A percentile compares a stretch with the other conserved stretches of the same genome.
phyloP scores from a whole-genome alignment of 495 filamentous ascomycete species.

The Hypomontagnella submonticulosa region DNA sequence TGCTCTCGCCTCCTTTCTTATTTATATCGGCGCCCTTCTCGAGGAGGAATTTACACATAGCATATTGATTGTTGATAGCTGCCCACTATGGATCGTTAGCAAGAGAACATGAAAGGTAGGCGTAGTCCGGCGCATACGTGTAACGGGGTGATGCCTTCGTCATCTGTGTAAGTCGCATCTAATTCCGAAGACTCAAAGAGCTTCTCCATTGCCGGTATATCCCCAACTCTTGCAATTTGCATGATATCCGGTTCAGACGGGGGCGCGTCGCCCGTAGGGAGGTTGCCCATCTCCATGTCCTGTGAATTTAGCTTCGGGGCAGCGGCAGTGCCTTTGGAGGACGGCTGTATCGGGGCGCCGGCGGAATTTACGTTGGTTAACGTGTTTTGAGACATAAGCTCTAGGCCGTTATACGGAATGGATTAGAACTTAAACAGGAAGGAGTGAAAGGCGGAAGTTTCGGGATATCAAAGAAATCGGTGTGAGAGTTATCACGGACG shows the following conservation, averaged over 20 bases:
- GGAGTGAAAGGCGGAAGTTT: not conserved
- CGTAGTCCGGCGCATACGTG: constrained; percentile 71
- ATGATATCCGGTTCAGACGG: constrained; percentile 83
- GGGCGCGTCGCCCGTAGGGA: constrained; percentile 57
- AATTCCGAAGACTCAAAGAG: constrained; percentile 84
- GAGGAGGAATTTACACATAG: constrained; percentile 93
- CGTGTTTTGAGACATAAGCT: constrained; percentile 32
- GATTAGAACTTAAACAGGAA: not conserved
- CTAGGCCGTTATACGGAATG: not conserved
- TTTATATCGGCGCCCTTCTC: constrained; percentile 92
- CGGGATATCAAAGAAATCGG: too few species aligned
- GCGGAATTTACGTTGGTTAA: constrained; percentile 33
- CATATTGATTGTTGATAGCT: constrained; percentile 98
- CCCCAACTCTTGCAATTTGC: constrained; percentile 91
- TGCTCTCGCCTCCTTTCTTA: constrained; percentile 90
- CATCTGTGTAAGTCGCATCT: constrained; percentile 83
- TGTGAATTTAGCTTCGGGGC: constrained; percentile 69
- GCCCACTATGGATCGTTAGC: constrained; percentile 80
- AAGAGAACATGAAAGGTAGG: not conserved
- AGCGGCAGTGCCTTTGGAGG: constrained; percentile 67
- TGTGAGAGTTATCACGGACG: not conserved
- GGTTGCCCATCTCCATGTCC: constrained; percentile 75
- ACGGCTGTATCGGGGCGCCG: constrained; percentile 57
- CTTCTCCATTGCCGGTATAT: constrained; percentile 86
- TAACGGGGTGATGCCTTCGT: constrained; percentile 91